A percentile compares a stretch with the other conserved stretches of the same genome.
phyloP scores from a whole-genome alignment of 2,329 filamentous ascomycete species.

The Aureobasidium sp. region DNA sequence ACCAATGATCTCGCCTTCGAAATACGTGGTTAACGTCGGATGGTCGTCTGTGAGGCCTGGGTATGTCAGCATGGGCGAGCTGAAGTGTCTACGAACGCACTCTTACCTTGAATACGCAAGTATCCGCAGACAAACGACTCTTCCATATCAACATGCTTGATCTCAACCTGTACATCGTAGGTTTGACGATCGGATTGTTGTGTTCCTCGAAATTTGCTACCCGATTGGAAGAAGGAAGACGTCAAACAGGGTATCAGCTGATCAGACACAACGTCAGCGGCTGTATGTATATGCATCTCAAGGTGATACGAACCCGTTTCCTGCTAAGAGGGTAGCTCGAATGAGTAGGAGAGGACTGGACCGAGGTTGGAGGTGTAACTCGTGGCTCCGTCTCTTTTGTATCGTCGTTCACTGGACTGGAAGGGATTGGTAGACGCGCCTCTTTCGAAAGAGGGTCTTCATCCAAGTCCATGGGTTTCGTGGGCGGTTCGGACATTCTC shows the following conservation, averaged over 20 bases:
- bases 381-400: conserved; percentile 21
- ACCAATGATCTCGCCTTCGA: conserved; percentile 96
- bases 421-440: conserved; percentile 16
- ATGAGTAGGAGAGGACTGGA: conserved; percentile 16
- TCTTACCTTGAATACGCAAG: conserved; percentile 80
- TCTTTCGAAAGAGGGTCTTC: conserved; percentile 26
- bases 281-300: background rate
- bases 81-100: background rate
- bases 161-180: conserved; percentile 93
- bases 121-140: conserved; percentile 95
- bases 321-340: conserved; percentile 20
- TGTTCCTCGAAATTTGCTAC: conserved; percentile 80
- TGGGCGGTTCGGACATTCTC: conserved; percentile 10
- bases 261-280: conserved; percentile 4
- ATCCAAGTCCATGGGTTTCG: conserved; percentile 35
- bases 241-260: conserved; percentile 72
- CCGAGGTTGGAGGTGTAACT: conserved; percentile 21
- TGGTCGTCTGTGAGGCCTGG: conserved; percentile 88
- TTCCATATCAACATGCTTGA: conserved; percentile 90
- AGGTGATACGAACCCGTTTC: conserved; percentile 16
- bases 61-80: background rate
- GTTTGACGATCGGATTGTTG: conserved; percentile 88
- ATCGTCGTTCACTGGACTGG: conserved; percentile 19
- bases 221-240: conserved; percentile 77
- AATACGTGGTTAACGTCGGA: conserved; percentile 95